Base-by-base conservation (phyloP, 179 eudicot genomes). In the Sideroxylon spinosum region DNA sequence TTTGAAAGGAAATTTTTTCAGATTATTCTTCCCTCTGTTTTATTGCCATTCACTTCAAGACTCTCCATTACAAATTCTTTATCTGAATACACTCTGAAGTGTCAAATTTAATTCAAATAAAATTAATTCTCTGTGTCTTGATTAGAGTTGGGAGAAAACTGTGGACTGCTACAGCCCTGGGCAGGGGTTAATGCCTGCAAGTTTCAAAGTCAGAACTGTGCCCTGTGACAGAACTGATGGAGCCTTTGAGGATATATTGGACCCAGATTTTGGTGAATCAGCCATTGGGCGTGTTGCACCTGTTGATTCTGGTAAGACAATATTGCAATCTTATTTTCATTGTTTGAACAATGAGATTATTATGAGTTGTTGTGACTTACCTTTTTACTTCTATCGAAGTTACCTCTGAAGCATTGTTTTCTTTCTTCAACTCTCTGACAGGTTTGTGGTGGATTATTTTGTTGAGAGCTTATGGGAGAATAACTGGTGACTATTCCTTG, bases 201-300 rank as follows among this genome's bases (percentile, higher is more conserved):
- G 99, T 82, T 95, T 95, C 57, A 95, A 93, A 83, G 94, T 92
- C 79, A 90, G 86, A 85, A 86, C 81, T 55, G 88, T 89, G 61
- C 91, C 98, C 68, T 86, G 91, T 59, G 92, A 95, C 63, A 94
- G 90, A 29, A 85, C 79, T 73, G 77, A 78, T 78, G 91, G 87
- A 64, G 87, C 83, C 78, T 86, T 81, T 64, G 98, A 93, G 87
- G 99, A 95, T 84, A 91, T 95, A 60, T 80, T 91, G 71, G 99
- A 95, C 83, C 99, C 99, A 22, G 99, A 93, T 87, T 95, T 95
- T 79, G 99, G 99, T 32, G 99, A 95, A 90, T 93, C 99, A 11
- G 97, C 99, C 76, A 91, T 95, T 80, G 98, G 98, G 44, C 98
- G 98, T 76, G 95, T 93, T 81, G 98, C 98, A 22, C 98, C 97